These are phyloP conservation scores for Amniculicola lignicola DNA, from an alignment of 495 filamentous ascomycete species.

Conservation along the genomic window DNA sequence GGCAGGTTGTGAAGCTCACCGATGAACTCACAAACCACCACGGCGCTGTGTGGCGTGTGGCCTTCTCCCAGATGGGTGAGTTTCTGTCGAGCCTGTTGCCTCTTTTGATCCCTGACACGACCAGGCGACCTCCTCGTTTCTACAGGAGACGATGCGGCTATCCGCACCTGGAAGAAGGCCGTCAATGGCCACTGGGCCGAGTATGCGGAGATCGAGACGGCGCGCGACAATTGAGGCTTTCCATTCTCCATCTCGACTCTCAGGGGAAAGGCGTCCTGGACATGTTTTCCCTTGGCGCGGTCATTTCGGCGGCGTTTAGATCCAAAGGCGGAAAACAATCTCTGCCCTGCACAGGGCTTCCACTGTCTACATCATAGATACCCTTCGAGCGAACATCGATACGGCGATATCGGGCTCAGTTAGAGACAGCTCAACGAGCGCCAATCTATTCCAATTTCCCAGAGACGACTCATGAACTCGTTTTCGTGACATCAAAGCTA, in stretches of 20 bases:
- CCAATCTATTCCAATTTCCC: no score
- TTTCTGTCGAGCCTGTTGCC: not conserved
- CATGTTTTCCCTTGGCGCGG: not conserved
- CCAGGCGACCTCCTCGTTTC: slow-evolving; percentile 41
- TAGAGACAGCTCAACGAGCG: not conserved
- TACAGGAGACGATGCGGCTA: slow-evolving; percentile 40
- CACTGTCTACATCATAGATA: slow-evolving; percentile 16
- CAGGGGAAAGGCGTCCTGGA: not conserved
- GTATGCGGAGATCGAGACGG: slow-evolving; percentile 31
- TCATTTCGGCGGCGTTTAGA: not conserved
- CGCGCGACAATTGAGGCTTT: not conserved
- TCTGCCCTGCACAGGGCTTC: slow-evolving; percentile 11
- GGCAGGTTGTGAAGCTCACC: slow-evolving; percentile 39
- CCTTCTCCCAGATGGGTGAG: slow-evolving; percentile 41
- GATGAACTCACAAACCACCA: slow-evolving; percentile 40
- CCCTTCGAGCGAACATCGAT: slow-evolving; percentile 9
- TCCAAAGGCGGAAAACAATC: not conserved
- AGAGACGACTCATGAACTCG: no score
- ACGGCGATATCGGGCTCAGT: not conserved
- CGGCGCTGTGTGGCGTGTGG: slow-evolving; percentile 44
- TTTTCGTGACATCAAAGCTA: no score
- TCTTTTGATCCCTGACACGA: not conserved
- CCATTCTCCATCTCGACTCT: not conserved
- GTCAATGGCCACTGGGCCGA: slow-evolving; percentile 34
- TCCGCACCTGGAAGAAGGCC: slow-evolving; percentile 41